A percentile compares a stretch with the other conserved stretches of the same genome.
Evolutionary conservation across 176 grass and related monocot genomes (phyloP).

Genomic region (Hsuehochloa calcarea): DNA sequence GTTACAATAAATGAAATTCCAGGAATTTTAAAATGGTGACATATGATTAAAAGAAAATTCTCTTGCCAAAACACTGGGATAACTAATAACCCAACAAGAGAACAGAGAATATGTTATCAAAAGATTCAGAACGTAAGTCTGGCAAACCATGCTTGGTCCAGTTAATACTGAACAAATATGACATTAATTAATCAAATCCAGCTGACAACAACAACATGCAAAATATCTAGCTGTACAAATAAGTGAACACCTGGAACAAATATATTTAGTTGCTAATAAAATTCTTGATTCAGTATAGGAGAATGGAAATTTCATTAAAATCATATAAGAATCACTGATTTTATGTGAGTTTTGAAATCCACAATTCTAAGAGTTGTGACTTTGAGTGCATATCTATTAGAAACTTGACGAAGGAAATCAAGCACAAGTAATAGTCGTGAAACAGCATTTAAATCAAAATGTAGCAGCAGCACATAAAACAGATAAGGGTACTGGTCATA

Average conservation of each 20-base stretch:
- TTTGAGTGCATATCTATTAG: conserved; percentile 8
- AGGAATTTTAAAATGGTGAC: neutral
- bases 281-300: neutral
- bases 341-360: neutral
- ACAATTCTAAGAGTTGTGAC: neutral
- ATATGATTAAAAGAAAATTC: neutral
- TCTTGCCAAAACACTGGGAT: neutral
- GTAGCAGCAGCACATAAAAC: neutral
- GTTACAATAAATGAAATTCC: neutral
- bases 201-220: neutral
- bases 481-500: conserved; percentile 46
- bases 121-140: neutral
- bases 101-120: neutral
- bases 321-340: neutral
- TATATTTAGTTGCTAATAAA: neutral
- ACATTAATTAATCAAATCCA: neutral
- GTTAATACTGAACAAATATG: neutral
- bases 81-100: neutral
- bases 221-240: conserved; percentile 11
- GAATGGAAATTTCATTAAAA: neutral
- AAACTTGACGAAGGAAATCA: conserved; percentile 12
- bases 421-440: conserved; percentile 2
- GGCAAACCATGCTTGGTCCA: neutral
- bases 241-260: conserved; percentile 1
- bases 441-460: conserved; percentile 22